Evolutionary conservation across 352 stramenopile species (phyloP), one percentile per base, ranked within the genome.

Genomic region (Globisporangium cederbergense): DNA sequence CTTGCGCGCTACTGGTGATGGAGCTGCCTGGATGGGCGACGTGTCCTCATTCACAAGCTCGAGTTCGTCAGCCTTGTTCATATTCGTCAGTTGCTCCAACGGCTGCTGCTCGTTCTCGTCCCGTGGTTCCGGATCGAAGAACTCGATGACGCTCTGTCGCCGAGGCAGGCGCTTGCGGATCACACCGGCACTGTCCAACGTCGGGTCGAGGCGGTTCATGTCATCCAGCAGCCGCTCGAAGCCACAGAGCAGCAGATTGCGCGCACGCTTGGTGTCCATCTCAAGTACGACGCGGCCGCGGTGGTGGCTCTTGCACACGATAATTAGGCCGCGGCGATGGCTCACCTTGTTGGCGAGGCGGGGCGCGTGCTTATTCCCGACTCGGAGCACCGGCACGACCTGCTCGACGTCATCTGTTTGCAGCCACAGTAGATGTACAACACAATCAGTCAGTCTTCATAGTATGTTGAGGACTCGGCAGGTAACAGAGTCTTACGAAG

Each of bases 341-440:
- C 77, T 93, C 42, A 91, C 78, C 67, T 93, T 89, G 52, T 71
- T 86, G 0, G 79, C 70, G 22, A 93, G 75, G 4, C 69, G 70
- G 0, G 76, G 72, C 14, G 76, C 73, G 36, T 80, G 60, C 25
- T 68, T 74, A 43, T 91, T 89, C 13, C 75, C 78, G 32, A 83
- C 73, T 38, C 83, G 80, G 13, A 65, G 38, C 38, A 89, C 78
- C 0, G 79, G 69, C 25, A 89, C 66, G 10, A 91, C 79, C 34
- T 86, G 61, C 42, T 87, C 64, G 13, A 93, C 69, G 42, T 90
- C 78, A 59, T 89, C 84, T 93, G 43, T 57, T 30, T 1, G 40
- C 16, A 78, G 20, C 16, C 11, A 60, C 6, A 36, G 36, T 16
- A 28, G 25, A 28, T 28, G 25, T 28, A 28, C 25, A 56, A 18